phyloP scores from a whole-genome alignment of 305 asterid species.

The Fraxinus nigra region DNA sequence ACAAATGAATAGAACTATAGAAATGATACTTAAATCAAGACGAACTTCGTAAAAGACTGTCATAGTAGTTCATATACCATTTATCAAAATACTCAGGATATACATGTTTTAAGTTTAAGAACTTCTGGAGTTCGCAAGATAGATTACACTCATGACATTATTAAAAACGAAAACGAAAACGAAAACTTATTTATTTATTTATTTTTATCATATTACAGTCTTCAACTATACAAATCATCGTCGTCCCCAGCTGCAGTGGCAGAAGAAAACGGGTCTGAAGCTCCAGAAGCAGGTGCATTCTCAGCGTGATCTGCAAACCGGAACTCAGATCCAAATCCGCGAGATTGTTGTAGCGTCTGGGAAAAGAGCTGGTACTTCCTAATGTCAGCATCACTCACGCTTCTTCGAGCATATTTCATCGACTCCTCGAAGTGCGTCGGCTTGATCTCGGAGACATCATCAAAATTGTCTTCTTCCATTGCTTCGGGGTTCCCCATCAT shows the following conservation, averaged over 20 bases:
- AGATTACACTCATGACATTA: neutral
- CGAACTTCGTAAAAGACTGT: neutral
- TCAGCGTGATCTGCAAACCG: conserved; percentile 29
- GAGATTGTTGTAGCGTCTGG: conserved; percentile 47
- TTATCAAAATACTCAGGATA: neutral
- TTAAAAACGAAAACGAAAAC: conserved; percentile 1
- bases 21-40: neutral
- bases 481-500: conserved; percentile 38
- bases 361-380: conserved; percentile 49
- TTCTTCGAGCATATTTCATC: conserved; percentile 43
- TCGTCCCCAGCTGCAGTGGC: conserved; percentile 30
- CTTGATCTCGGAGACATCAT: conserved; percentile 44
- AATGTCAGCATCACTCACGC: conserved; percentile 47
- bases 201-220: neutral
- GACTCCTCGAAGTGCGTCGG: conserved; percentile 46
- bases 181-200: neutral
- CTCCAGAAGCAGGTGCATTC: conserved; percentile 22
- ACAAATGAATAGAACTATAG: neutral
- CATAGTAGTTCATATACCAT: neutral
- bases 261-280: conserved; percentile 38
- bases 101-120: neutral
- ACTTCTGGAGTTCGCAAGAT: neutral
- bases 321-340: conserved; percentile 39
- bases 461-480: conserved; percentile 39
- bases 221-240: conserved; percentile 42